phyloP scores from a whole-genome alignment of 2,329 filamentous ascomycete genomes.

The Epichloe sp. region DNA sequence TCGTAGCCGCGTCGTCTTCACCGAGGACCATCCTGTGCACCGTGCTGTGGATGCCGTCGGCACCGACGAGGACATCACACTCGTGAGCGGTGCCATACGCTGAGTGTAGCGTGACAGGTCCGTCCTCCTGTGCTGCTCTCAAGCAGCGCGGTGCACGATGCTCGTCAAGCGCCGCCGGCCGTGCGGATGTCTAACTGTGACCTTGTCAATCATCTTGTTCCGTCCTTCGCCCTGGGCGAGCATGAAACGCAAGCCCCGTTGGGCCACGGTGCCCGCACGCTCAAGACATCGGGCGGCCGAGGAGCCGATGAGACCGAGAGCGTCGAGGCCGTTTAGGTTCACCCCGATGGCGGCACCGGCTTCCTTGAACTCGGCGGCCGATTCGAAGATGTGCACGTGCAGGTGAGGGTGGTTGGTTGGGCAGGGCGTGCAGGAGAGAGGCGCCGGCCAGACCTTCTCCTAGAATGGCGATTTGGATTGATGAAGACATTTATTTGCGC shows the following conservation, averaged over 20 bases:
- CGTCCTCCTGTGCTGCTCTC: background rate
- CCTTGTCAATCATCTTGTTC: slow-evolving; percentile 1
- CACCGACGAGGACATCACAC: slow-evolving; percentile 9
- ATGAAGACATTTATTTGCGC: background rate
- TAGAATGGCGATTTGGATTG: slow-evolving; percentile 10
- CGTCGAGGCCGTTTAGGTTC: slow-evolving; percentile 6
- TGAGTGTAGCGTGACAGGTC: slow-evolving; percentile 7
- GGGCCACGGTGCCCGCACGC: slow-evolving; percentile 9
- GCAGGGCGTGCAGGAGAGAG: slow-evolving; percentile 11
- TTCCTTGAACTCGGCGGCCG: slow-evolving; percentile 11
- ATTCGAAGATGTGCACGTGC: slow-evolving; percentile 12
- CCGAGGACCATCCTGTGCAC: slow-evolving; percentile 10
- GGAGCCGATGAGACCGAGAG: slow-evolving; percentile 7
- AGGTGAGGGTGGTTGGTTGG: slow-evolving; percentile 5
- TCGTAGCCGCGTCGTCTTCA: background rate
- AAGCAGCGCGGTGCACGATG: slow-evolving; percentile 11
- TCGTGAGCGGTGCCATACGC: slow-evolving; percentile 6
- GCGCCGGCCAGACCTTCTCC: slow-evolving; percentile 13
- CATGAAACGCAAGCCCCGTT: slow-evolving; percentile 7
- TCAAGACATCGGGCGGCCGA: slow-evolving; percentile 5
- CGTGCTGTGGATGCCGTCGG: slow-evolving; percentile 11
- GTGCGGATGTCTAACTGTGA: background rate
- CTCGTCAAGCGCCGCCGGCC: background rate
- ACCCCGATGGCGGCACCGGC: slow-evolving; percentile 12
- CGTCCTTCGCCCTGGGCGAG: slow-evolving; percentile 6